Base-by-base conservation (phyloP, 2,329 filamentous ascomycete genomes). In the Nigrospora oryzae region DNA sequence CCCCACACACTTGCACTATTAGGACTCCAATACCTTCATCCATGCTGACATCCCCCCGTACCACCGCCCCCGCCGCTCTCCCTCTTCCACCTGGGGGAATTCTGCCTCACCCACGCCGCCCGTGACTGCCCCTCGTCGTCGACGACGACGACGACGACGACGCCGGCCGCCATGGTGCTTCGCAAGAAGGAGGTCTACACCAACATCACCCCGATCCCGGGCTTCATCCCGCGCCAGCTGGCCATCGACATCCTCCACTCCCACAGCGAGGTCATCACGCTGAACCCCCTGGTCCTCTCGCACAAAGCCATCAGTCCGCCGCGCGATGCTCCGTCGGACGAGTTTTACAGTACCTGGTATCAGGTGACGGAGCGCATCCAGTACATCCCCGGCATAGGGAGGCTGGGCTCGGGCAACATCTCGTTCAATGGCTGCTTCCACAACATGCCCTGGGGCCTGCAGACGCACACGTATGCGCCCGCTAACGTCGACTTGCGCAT, bases 321-420 rank as follows among this genome's bases (percentile, higher is more conserved):
- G 28, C 81, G 80, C 64, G 72, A 83, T 63, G 81, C 82, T 51
- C 74, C 79, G 45, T 68, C 79, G 52, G 83, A 86, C 63, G 83
- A 86, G 62, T 86, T 74, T 64, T 86, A 83, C 63, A 79, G 79
- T 50, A 83, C 82, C 30, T 86, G 83, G 83, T 86, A 86, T 61
- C 81, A 86, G 62, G 85, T 86, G 56, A 75, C 68, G 46, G 75
- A 86, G 69, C 75, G 80, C 55, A 81, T 86, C 48, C 81, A 84
- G 58, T 78, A 80, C 53, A 65, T 85, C 6, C 82, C 83, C 0
- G 83, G 83, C 32, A 65, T 84, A 45, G 82, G 82, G 52, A 79
- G 70, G 63, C 70, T 83, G 48, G 81, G 81, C 19, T 77, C 78
- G 4, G 75, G 79, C 57, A 77, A 78, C 56, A 83, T 86, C 62